Base-by-base conservation (phyloP, 768 basidiomycete genomes). In the Gelatoporia subvermispora region DNA sequence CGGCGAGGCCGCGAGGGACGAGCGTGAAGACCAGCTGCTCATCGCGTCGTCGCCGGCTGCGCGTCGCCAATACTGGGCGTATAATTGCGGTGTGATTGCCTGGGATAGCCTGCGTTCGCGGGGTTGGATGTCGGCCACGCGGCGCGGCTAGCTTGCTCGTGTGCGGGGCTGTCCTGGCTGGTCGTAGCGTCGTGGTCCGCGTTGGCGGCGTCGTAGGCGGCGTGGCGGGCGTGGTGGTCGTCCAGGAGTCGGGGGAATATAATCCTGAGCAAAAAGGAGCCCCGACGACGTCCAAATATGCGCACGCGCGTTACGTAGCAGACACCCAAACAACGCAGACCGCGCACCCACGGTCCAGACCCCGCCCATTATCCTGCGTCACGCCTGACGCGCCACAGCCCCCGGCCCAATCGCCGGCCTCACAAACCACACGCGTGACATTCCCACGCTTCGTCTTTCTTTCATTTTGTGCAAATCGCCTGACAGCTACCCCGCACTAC, bases 11-110 rank as follows among this genome's bases (percentile, higher is more conserved):
- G 52, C 43, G 53, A 49, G 50, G 43, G 56, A 45, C 54, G 54
- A 47, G 50, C 52, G 55, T 47, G 53, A 52, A 41, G 54, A 50
- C 49, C 51, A 46, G 48, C 52, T 57, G 51, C 54, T 54, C 60
- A 59, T 61, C 41, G 45, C 58, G 28, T 31, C 28, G n/a, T n/a
- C n/a, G n/a, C n/a, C n/a, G 28, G 28, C 28, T 31, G 28, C 13
- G 28, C 13, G 28, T 31, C 28, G 28, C 28, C 28, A 31, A 31
- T 31, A 31, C 5, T 31, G 28, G 28, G 28, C 28, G 28, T 31
- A 31, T 31, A 31, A 31, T 31, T 31, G 28, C 28, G 28, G 13
- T 31, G 28, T 31, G 28, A 31, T 31, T 7, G 28, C 28, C 28
- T 31, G 28, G 13, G 28, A 31, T 31, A 31, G 28, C 28, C 28